Evolutionary conservation across 1,284 basidiomycete genomes (phyloP).

Genomic region (Cutaneotrichosporon sp.): DNA sequence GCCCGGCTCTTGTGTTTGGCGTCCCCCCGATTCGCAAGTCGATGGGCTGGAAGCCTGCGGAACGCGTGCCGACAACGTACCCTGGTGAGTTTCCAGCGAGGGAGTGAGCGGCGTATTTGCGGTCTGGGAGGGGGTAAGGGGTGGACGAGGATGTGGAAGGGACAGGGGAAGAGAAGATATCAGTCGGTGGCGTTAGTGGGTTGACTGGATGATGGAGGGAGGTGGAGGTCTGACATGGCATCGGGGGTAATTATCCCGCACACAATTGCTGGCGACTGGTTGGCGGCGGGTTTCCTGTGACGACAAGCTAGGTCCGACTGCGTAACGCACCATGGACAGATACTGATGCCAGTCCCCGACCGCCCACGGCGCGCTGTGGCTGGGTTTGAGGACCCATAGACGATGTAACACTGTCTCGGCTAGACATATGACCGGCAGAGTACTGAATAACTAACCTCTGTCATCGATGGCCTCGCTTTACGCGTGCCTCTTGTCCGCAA

Average conservation of each 20-base stretch:
- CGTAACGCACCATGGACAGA: not conserved
- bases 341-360: slow-evolving; percentile 38
- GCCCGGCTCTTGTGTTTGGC: slow-evolving; percentile 71
- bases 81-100: slow-evolving; percentile 64
- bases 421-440: not conserved
- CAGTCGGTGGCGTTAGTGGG: too few species aligned
- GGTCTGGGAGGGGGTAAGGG: not conserved
- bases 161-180: not conserved
- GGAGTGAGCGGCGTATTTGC: not conserved
- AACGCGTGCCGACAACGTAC: slow-evolving; percentile 77
- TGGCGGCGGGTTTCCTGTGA: too few species aligned
- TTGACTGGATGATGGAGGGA: too few species aligned
- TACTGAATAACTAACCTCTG: not conserved
- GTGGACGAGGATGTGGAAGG: not conserved
- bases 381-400: slow-evolving; percentile 47
- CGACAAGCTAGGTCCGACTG: too few species aligned
- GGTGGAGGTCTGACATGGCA: too few species aligned
- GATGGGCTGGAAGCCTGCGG: slow-evolving; percentile 70
- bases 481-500: too few species aligned
- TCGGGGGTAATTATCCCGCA: too few species aligned
- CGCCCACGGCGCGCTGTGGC: slow-evolving; percentile 39
- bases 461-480: too few species aligned
- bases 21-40: slow-evolving; percentile 76
- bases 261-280: too few species aligned
- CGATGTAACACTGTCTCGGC: not conserved